A percentile compares a stretch with the other conserved stretches of the same genome.
Conservation (phyloP, 257 asterid species). For the Petunia secreta region DNA sequence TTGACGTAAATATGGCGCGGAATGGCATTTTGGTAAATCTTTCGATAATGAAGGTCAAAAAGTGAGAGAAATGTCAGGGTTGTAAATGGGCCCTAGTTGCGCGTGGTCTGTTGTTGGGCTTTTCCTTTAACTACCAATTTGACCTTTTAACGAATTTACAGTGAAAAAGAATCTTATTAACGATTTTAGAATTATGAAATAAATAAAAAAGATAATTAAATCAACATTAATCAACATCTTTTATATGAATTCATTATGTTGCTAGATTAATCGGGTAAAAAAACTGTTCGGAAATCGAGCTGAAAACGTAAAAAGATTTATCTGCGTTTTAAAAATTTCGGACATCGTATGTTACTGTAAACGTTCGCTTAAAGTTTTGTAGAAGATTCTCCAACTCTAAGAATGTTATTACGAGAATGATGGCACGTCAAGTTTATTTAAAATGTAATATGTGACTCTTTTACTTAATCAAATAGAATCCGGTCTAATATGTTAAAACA, state of each 20-base stretch:
- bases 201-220: constrained; percentile 11
- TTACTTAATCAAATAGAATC: too few relatives aligned
- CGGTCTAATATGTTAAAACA: background rate
- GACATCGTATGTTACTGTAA: too few relatives aligned
- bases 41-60: constrained; percentile 14
- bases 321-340: too few relatives aligned
- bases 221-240: background rate
- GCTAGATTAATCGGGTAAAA: background rate
- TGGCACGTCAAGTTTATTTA: too few relatives aligned
- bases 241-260: background rate
- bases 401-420: too few relatives aligned
- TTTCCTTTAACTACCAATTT: constrained; percentile 29
- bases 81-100: constrained; percentile 41
- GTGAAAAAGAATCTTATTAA: constrained; percentile 20
- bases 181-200: constrained; percentile 26
- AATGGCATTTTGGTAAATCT: constrained; percentile 41
- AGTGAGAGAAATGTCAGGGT: constrained; percentile 25
- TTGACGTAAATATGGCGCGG: constrained; percentile 35
- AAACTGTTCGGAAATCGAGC: background rate
- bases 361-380: too few relatives aligned
- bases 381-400: too few relatives aligned
- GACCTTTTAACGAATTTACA: constrained; percentile 48
- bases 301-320: background rate
- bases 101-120: constrained; percentile 50
- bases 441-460: too few relatives aligned